A percentile compares a stretch with the other conserved stretches of the same genome.
These are phyloP conservation scores for Pseudogymnoascus sp. DNA, from an alignment of 2,329 filamentous ascomycete species.

Conservation along the genomic window DNA sequence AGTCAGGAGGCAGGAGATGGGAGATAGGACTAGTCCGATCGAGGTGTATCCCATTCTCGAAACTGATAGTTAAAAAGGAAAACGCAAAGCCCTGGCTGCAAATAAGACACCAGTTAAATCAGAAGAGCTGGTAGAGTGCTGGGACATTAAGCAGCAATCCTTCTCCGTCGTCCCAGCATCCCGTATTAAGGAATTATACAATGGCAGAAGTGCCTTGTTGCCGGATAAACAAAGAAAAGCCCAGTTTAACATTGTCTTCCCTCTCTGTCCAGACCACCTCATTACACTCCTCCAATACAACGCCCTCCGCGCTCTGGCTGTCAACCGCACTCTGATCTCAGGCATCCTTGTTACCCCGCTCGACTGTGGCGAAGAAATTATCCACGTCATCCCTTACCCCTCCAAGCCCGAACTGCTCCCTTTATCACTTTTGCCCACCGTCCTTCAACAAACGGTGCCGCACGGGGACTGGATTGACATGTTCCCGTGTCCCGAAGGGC, in stretches of 20 bases:
- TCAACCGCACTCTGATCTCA: conserved; percentile 33
- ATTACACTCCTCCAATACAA: conserved; percentile 39
- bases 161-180: conserved; percentile 29
- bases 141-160: conserved; percentile 30
- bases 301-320: conserved; percentile 32
- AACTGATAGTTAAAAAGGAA: conserved; percentile 26
- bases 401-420: conserved; percentile 27
- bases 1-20: neutral
- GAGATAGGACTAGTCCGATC: neutral
- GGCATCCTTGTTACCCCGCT: conserved; percentile 29
- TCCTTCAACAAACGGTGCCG: conserved; percentile 33
- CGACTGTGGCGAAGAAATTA: conserved; percentile 29
- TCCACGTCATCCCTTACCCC: conserved; percentile 29
- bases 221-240: conserved; percentile 21
- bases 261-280: conserved; percentile 36
- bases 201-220: conserved; percentile 28
- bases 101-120: conserved; percentile 22
- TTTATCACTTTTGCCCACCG: conserved; percentile 32
- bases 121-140: conserved; percentile 31
- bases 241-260: conserved; percentile 29
- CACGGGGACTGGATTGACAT: conserved; percentile 39
- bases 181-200: conserved; percentile 29
- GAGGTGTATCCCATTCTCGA: conserved; percentile 15
- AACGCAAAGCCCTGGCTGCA: conserved; percentile 28
- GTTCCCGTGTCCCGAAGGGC: conserved; percentile 33